Percentiles rank a stretch among this genome's conserved stretches.
phyloP scores from a whole-genome alignment of 2,329 filamentous ascomycete species.

The Keithomyces neogunnii region DNA sequence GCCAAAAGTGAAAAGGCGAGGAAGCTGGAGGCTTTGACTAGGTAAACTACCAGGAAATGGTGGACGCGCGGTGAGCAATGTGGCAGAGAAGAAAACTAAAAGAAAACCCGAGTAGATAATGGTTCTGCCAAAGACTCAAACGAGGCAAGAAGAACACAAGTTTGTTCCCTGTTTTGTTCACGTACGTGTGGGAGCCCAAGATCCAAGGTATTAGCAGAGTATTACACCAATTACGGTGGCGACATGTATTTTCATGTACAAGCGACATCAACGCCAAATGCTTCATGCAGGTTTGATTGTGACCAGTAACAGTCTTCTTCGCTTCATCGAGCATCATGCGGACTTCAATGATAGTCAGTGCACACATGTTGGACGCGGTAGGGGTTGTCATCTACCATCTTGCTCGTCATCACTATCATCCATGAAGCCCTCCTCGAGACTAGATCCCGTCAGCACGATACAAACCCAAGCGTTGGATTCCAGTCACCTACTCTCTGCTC shows the following conservation, averaged over 20 bases:
- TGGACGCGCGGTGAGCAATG: neutral
- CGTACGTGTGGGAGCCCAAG: neutral
- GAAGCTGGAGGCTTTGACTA: no score
- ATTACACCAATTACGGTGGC: conserved; percentile 1
- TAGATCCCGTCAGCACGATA: conserved; percentile 11
- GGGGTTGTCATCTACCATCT: conserved; percentile 9
- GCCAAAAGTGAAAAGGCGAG: no score
- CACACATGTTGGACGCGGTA: conserved; percentile 5
- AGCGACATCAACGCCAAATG: neutral
- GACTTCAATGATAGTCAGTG: neutral
- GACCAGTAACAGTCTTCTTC: neutral
- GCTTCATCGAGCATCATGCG: neutral
- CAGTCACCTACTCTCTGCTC: conserved; percentile 57
- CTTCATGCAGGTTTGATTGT: neutral
- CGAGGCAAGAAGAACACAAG: neutral
- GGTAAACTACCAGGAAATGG: no score
- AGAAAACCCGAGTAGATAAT: no score
- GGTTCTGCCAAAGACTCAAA: neutral
- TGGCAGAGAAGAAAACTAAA: neutral
- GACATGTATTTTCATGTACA: neutral
- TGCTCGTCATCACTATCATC: conserved; percentile 35
- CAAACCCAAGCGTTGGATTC: neutral
- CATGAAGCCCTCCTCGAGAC: conserved; percentile 30
- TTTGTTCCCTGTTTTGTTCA: neutral
- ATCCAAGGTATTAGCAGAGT: neutral